Base-by-base conservation (phyloP, 306 rosid genomes). In the Sesbania bispinosa region DNA sequence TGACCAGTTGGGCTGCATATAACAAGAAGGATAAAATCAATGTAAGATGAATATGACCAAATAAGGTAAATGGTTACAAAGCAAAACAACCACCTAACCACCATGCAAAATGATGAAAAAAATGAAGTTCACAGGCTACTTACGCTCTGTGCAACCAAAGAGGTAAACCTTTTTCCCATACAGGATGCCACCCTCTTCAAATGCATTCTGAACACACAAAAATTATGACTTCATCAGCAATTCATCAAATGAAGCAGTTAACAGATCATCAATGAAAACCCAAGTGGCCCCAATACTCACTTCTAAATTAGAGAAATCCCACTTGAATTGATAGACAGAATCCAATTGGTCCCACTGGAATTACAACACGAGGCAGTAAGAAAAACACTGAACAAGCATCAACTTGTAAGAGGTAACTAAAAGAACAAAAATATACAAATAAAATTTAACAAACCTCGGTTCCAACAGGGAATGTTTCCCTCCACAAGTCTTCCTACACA, bases 101-200 rank as follows among this genome's bases (percentile, higher is more conserved):
- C 21, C 24, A 71, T 4, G 1, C 13, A 33, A 68, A 24, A 43
- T 9, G 42, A 59, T n/a, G 15, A 53, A 69, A 26, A 5, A 43
- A 32, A 46, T 26, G 7, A 6, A 75, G 35, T 54, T 18, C 11
- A 14, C 15, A 69, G 9, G 47, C 45, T 52, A 84, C 86, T 81
- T 59, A 84, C 88, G 88, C 62, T 93, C 98, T 2, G 97, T 90
- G 69, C 90, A 85, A 75, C 93, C 90, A 63, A 93, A 93, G 23
- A 93, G 87, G 69, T 90, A 93, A 60, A 85, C 98, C 43, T 88
- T 90, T 75, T 90, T 83, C 3, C 73, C 92, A 35, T 81, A 54
- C 41, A 93, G 72, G 45, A 51, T 55, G 6, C 98, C 97, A 7
- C 81, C 90, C 81, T 90, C 96, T 69, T 90, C 98, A 74, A 93